Conservation (phyloP, 1,284 basidiomycete species). For the Boletus mariae region DNA sequence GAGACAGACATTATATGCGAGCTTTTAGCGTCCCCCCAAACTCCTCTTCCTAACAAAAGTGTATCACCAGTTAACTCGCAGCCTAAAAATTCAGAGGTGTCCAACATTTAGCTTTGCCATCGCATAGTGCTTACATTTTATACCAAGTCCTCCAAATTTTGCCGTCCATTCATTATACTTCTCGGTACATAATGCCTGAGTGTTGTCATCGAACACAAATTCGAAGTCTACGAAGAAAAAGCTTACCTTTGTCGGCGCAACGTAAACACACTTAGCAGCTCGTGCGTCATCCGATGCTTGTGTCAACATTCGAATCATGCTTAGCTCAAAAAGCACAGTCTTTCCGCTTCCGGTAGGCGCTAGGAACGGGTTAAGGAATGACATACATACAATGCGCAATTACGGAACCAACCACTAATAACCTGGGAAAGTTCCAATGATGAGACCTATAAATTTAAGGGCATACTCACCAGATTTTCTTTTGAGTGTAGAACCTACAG, state of each 20-base stretch:
- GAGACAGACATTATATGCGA: constrained; percentile 69
- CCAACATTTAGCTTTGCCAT: background rate
- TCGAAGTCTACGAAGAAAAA: background rate
- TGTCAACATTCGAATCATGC: constrained; percentile 76
- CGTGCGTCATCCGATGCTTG: constrained; percentile 37
- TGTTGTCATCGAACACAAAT: background rate
- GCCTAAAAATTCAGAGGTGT: constrained; percentile 43
- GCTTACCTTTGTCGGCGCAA: constrained; percentile 87
- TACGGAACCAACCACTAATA: constrained; percentile 60
- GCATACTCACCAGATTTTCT: constrained; percentile 65
- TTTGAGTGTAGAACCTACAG: constrained; percentile 61
- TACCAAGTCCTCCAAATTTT: constrained; percentile 73
- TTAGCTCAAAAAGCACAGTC: constrained; percentile 90
- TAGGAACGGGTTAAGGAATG: constrained; percentile 27
- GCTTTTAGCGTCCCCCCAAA: constrained; percentile 69
- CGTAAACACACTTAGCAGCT: constrained; percentile 76
- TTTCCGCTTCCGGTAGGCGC: constrained; percentile 94
- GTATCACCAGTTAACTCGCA: constrained; percentile 93
- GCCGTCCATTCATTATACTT: constrained; percentile 78
- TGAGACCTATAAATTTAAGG: background rate
- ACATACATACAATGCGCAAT: background rate
- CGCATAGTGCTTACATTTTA: constrained; percentile 57
- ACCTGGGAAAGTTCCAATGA: constrained; percentile 44
- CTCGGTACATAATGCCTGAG: constrained; percentile 84
- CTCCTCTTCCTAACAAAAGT: constrained; percentile 52